Base-by-base conservation (phyloP, 2,329 filamentous ascomycete genomes). In the Dactylellina haptotyla region DNA sequence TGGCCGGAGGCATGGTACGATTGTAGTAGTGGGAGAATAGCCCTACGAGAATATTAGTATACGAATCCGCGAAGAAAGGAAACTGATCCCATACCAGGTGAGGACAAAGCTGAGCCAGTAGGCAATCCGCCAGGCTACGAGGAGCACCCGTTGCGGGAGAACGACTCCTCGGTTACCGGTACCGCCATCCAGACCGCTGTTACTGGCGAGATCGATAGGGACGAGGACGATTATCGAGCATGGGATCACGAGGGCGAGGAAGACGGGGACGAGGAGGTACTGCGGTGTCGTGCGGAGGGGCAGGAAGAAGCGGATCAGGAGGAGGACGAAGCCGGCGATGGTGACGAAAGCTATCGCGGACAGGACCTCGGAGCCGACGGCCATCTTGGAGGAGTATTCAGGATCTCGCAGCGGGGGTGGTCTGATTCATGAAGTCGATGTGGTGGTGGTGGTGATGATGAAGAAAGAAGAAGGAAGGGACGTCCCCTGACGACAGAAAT, bases 41-140 rank as follows among this genome's bases (percentile, higher is more conserved):
- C 67, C 59, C 66, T 78, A 39, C 14, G 28, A 28, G 8, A 32
- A 9, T 28, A 54, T 75, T 62, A 76, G 69, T 18, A 54, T 14
- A 25, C 18, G 26, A 57, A 46, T 16, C 20, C 20, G 23, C 23
- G 39, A 23, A 25, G 12, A 48, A 2, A 57, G 8, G 10, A 37
- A 16, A 50, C 18, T 9, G 46, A n/a, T 23, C 45, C 77, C 85
- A 56, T 83, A 94, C 95, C 95, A 99, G 64, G 94, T 98, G 79
- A 99, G 83, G 56, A 89, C 88, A 82, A 99, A 99, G 0, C 94
- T 98, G 63, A 99, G 84, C 95, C 95, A 99, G 82, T 99, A 99
- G 18, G 90, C 90, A 76, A 99, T 94, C 79, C 94, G 87, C 95
- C 95, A 99, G 67, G 90, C 90, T 23, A 97, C 92, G 78, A 96